A percentile compares a stretch with the other conserved stretches of the same genome.
These are phyloP conservation scores for Nicotiana benthamiana DNA, from an alignment of 257 asterid species.

Conservation along the genomic window DNA sequence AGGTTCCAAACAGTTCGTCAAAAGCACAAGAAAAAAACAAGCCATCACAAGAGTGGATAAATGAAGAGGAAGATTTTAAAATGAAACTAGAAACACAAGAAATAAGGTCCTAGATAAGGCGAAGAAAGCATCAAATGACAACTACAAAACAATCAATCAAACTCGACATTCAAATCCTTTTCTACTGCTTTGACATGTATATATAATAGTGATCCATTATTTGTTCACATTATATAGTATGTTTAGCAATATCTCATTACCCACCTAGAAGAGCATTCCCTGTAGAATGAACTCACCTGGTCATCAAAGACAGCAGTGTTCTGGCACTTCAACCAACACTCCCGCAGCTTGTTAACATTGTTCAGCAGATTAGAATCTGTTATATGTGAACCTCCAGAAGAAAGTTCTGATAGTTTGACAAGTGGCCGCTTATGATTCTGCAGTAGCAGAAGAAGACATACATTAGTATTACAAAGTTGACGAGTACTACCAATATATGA, in stretches of 20 bases:
- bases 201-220: background rate
- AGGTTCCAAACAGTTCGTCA: too few relatives aligned
- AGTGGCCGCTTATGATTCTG: conserved; percentile 29
- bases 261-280: conserved; percentile 4
- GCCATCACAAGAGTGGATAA: too few relatives aligned
- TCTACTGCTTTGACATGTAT: background rate
- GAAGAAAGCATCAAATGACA: background rate
- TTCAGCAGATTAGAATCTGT: conserved; percentile 30
- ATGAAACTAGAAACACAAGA: too few relatives aligned
- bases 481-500: background rate
- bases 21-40: too few relatives aligned
- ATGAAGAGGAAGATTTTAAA: too few relatives aligned
- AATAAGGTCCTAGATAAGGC: too few relatives aligned
- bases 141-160: background rate
- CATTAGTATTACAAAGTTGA: background rate
- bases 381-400: conserved; percentile 23
- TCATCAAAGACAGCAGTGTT: conserved; percentile 55
- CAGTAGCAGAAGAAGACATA: conserved; percentile 12
- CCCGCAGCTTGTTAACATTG: conserved; percentile 51
- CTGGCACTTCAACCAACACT: conserved; percentile 40
- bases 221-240: background rate
- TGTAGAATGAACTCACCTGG: conserved; percentile 36
- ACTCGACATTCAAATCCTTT: background rate
- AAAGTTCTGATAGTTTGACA: conserved; percentile 33
- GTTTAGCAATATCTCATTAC: background rate